Evolutionary conservation across 192 early-diverging fungal genomes (phyloP).

Genomic region (Linnemannia zychae): DNA sequence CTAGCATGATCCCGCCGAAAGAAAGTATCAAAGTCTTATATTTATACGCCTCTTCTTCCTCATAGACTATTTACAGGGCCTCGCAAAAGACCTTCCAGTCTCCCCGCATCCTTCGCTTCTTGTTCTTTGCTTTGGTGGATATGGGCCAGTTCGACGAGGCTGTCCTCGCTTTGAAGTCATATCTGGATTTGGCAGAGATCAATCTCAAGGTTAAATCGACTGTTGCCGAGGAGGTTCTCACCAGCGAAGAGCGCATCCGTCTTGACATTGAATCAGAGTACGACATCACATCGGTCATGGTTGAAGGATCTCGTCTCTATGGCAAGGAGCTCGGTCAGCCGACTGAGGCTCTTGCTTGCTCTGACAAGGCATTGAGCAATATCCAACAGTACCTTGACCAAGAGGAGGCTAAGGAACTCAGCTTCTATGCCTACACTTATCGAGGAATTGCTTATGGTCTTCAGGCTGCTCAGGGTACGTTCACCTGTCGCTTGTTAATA

Average conservation of each 20-base stretch:
- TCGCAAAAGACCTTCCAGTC: conserved; percentile 77
- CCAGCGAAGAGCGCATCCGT: conserved; percentile 16
- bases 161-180: conserved; percentile 70
- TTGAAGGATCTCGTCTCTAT: conserved; percentile 26
- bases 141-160: conserved; percentile 84
- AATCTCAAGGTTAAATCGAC: conserved; percentile 28
- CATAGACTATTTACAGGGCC: conserved; percentile 69
- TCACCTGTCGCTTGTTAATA: background rate
- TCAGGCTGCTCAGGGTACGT: conserved; percentile 15
- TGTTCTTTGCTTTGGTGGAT: conserved; percentile 64
- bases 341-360: conserved; percentile 13
- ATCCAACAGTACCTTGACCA: conserved; percentile 25
- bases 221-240: conserved; percentile 7
- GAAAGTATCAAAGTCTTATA: background rate
- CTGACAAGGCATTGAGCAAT: conserved; percentile 16
- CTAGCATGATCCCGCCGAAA: background rate
- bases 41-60: background rate
- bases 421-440: conserved; percentile 14
- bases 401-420: conserved; percentile 13
- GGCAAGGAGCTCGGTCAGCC: conserved; percentile 18
- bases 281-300: conserved; percentile 28
- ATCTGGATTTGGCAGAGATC: conserved; percentile 66
- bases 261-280: conserved; percentile 37
- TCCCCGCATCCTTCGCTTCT: conserved; percentile 73
- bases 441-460: conserved; percentile 17